Conservation (phyloP, 345 rosid genomes). For the Populus nigra region DNA sequence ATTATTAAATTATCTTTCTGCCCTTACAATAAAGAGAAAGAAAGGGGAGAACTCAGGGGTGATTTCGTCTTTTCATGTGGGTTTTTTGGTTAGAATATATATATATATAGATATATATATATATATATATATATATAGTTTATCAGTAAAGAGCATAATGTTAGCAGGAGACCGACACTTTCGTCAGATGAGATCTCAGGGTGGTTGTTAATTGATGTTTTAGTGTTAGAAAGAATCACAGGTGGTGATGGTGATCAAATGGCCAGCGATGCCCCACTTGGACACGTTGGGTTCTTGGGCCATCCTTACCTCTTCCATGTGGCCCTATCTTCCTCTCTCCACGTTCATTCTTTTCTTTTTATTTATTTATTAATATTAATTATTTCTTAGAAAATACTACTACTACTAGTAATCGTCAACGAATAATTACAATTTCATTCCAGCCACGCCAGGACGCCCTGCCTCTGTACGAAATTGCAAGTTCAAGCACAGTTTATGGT, state of each 20-base stretch:
- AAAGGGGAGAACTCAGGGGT: no score
- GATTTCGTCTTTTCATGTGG: no score
- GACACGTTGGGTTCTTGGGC: background rate
- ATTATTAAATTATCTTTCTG: no score
- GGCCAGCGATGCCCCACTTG: conserved; percentile 17
- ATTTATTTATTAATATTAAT: background rate
- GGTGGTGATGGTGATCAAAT: conserved; percentile 7
- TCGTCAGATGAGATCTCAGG: background rate
- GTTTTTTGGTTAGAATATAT: no score
- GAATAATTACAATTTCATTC: background rate
- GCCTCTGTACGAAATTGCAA: conserved; percentile 32
- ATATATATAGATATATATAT: no score
- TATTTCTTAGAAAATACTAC: background rate
- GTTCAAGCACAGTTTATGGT: conserved; percentile 39
- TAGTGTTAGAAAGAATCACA: background rate
- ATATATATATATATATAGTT: no score
- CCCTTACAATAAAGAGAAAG: no score
- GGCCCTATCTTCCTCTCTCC: conserved; percentile 15
- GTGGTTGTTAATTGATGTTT: background rate
- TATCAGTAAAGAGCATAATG: no score
- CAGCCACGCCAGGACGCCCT: background rate
- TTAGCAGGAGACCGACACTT: background rate
- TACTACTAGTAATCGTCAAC: background rate
- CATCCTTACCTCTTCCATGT: conserved; percentile 5
- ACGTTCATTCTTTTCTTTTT: background rate